Base-by-base conservation (phyloP, 2,329 filamentous ascomycete species). In the Leptographium lundbergii region DNA sequence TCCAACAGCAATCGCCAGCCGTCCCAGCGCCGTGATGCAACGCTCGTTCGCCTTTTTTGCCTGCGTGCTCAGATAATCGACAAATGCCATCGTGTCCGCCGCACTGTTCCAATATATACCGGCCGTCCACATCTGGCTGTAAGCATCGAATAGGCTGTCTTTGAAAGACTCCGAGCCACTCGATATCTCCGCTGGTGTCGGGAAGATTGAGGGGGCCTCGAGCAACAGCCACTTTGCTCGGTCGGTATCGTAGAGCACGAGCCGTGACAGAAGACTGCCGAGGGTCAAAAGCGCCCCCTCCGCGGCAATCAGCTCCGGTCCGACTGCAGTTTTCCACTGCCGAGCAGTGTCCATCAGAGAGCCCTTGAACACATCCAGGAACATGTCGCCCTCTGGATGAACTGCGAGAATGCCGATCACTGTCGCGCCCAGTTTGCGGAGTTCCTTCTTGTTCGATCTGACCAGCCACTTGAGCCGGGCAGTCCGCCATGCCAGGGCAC, bases 31-130 rank as follows among this genome's bases (percentile, higher is more conserved):
- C n/a, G 81, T 72, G 56, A 96, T 92, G 0, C 92, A 88, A 59
- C 81, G 85, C 66, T 95, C 91, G 59, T 89, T 88, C 10, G 90
- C 88, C 60, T 87, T 84, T 68, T 91, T 94, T 11, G 89, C 86
- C 61, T 86, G 81, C 0, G 78, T 75, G 6, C 81, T 77, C 0
- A 96, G 74, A 7, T 82, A 80, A 22, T 85, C 78, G 27, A 85
- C 76, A 17, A 91, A 74, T 1, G 76, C 24, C 4, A 69, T 70
- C 4, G 73, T 65, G 32, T 69, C 59, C 4, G 50, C 42, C 1
- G 27, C 36, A 0, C 53, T 63, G 61, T 64, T 53, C 62, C 69
- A 17, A 10, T 62, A 67, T 10, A 80, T 66, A 2, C 73, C 72
- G 0, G 75, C 75, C 2, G 69, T 70, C 69, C 69, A 71, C 0